Percentiles rank a stretch among this genome's conserved stretches.
These are phyloP conservation scores for Quercus lobata DNA, from an alignment of 331 rosid genomes.

Conservation along the genomic window DNA sequence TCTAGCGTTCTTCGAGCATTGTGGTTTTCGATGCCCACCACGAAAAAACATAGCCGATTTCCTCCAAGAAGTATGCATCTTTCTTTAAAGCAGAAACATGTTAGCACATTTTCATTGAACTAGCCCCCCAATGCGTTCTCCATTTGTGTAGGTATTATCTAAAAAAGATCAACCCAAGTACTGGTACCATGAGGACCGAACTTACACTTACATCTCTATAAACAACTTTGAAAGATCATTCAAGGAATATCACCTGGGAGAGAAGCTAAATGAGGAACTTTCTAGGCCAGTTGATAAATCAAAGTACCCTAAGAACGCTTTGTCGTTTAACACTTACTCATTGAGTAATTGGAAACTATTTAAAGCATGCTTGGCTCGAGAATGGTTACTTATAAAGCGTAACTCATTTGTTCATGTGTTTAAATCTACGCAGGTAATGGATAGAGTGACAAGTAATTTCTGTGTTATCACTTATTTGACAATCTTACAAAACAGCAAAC, in stretches of 20 bases:
- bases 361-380: constrained; percentile 43
- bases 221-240: not conserved
- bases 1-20: constrained; percentile 9
- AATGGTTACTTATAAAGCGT: constrained; percentile 48
- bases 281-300: not conserved
- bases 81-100: not conserved
- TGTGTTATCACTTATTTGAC: no score
- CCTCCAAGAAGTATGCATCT: not conserved
- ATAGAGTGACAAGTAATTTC: not conserved
- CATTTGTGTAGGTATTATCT: not conserved
- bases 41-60: not conserved
- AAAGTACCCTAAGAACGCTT: not conserved
- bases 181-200: not conserved
- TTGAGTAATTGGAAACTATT: constrained; percentile 33
- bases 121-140: not conserved
- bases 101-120: not conserved
- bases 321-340: not conserved
- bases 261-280: constrained; percentile 4
- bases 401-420: constrained; percentile 35
- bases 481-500: not conserved
- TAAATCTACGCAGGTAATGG: constrained; percentile 37
- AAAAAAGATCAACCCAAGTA: not conserved
- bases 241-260: constrained; percentile 22
- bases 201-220: not conserved
- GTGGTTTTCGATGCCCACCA: constrained; percentile 12